A percentile compares a stretch with the other conserved stretches of the same genome.
phyloP scores from a whole-genome alignment of 495 filamentous ascomycete genomes.

The Glonium stellatum region DNA sequence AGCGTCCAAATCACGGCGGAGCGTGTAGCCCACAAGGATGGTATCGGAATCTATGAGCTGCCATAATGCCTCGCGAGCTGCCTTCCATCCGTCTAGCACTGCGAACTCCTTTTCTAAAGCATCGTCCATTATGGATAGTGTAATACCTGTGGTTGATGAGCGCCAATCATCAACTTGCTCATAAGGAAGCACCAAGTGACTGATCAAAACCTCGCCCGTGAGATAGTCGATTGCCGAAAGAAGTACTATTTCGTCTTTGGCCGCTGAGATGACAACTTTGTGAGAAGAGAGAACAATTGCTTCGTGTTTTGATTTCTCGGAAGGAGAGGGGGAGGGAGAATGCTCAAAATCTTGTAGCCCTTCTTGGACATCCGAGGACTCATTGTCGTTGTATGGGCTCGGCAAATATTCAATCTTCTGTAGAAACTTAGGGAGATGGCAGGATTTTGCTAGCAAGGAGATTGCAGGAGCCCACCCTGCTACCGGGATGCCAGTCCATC shows the following conservation, averaged over 20 bases:
- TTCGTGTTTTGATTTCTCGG: background rate
- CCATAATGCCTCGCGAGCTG: constrained; percentile 39
- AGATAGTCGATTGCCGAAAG: constrained; percentile 42
- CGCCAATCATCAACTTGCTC: constrained; percentile 36
- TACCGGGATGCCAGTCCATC: background rate
- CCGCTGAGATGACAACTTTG: constrained; percentile 10
- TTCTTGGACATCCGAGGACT: background rate
- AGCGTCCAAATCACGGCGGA: constrained; percentile 41
- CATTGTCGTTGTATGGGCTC: constrained; percentile 10
- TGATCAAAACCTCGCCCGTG: constrained; percentile 43
- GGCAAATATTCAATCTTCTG: constrained; percentile 19
- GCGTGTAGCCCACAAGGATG: constrained; percentile 42
- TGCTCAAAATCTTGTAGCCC: constrained; percentile 10
- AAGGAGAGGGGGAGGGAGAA: constrained; percentile 14
- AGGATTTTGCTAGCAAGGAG: background rate
- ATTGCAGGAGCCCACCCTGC: background rate
- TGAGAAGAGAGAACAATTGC: constrained; percentile 15
- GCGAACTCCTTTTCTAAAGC: constrained; percentile 34
- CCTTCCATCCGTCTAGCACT: constrained; percentile 38
- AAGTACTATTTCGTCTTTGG: constrained; percentile 14
- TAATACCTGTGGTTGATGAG: constrained; percentile 38
- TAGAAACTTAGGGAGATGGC: constrained; percentile 12
- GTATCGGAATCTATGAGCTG: constrained; percentile 39
- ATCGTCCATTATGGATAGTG: constrained; percentile 25
- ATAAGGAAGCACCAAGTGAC: constrained; percentile 39